Conservation (phyloP, 192 early-diverging fungal species). For the Gamsiella multidivaricata region DNA sequence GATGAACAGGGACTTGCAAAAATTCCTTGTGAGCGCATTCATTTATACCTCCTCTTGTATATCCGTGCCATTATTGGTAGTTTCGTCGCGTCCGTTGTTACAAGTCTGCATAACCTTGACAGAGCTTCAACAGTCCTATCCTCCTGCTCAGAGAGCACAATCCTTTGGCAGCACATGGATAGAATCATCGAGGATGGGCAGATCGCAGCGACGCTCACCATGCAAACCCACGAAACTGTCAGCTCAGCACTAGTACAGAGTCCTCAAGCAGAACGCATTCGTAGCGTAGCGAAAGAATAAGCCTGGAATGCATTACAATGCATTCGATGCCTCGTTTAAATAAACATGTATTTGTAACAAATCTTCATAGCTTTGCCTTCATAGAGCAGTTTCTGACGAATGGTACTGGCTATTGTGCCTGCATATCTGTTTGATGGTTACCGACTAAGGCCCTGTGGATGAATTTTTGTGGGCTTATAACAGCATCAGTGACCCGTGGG, state of each 20-base stretch:
- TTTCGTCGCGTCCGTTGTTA: conserved; percentile 75
- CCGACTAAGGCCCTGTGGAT: conserved; percentile 13
- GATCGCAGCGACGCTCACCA: conserved; percentile 39
- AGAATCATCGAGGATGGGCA: conserved; percentile 44
- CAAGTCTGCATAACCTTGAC: conserved; percentile 54
- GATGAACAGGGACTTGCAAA: too few relatives aligned
- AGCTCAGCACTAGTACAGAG: conserved; percentile 16
- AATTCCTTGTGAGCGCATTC: too few relatives aligned
- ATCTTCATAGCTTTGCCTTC: too few relatives aligned
- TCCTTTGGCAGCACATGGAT: conserved; percentile 37
- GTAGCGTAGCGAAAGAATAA: too few relatives aligned
- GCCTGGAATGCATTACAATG: too few relatives aligned
- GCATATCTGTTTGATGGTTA: not conserved
- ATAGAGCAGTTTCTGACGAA: too few relatives aligned
- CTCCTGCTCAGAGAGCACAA: not conserved
- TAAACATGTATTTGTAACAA: too few relatives aligned
- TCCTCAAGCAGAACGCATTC: conserved; percentile 13
- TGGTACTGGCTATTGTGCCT: not conserved
- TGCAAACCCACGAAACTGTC: conserved; percentile 53
- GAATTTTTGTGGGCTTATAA: too few relatives aligned
- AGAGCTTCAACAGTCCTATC: not conserved
- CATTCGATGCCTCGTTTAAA: too few relatives aligned
- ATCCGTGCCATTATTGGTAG: conserved; percentile 65
- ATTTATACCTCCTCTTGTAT: too few relatives aligned
- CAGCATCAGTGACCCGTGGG: too few relatives aligned